Base-by-base conservation (phyloP, 768 basidiomycete genomes). In the Rhizopogon rudus region DNA sequence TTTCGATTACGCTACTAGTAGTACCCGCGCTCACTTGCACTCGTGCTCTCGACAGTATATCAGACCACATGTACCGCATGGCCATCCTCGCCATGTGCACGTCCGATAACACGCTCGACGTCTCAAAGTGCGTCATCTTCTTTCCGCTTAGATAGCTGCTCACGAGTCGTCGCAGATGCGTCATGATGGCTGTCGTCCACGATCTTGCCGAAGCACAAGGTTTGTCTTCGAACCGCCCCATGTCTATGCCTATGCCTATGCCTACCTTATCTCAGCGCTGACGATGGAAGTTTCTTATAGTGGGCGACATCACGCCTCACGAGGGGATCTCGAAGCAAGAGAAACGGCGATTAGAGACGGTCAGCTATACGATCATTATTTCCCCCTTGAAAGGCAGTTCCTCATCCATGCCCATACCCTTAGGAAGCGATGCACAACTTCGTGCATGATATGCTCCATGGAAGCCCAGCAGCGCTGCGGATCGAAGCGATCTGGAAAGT, bases 1-100 rank as follows among this genome's bases (percentile, higher is more conserved):
- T 44, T 39, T 5, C 10, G 16, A 17, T 13, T 3, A 2, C 25
- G 13, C 17, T 5, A 25, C 22, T 25, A 25, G 22, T 3, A 6
- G 8, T 31, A 3, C 8, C 37, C 33, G 35, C n/a, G 6, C 46
- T 25, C 37, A 35, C 44, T 29, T 17, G n/a, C 28, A 58, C 44
- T 59, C 25, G 17, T 5, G 8, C n/a, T 40, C 31, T 12, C 25
- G 25, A 17, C 57, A 93, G 90, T 60, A 95, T 98, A 59, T 86
- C 93, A 7, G 96, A 98, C 69, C 95, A 98, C 64, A 98, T 97
- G 96, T 91, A 93, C 67, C 78, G 96, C 45, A 98, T 99, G 96
- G 88, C 93, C 1, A 68, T 98, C n/a, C 79, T 98, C 42, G 87
- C 93, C 4, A 87, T 99, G 83, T 88, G 93, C 57, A 81, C 83